Base-by-base conservation (phyloP, 495 filamentous ascomycete genomes). In the Penicillium flavigenum region DNA sequence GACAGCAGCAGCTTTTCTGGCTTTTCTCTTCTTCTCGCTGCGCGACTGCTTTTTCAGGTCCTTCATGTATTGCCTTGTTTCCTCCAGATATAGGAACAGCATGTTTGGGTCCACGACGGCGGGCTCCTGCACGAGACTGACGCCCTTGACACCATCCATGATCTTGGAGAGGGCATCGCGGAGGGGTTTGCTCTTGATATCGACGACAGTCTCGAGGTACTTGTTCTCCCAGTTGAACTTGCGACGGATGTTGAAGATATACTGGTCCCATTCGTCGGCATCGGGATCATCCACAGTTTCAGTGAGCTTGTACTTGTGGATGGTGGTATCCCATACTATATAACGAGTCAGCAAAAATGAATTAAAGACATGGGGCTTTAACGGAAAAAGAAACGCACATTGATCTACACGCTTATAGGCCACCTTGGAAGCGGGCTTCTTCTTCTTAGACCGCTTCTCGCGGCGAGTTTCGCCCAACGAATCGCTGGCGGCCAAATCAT, bases 221-320 rank as follows among this genome's bases (percentile, higher is more conserved):
- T 92, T 92, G 61, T 91, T 89, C 63, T 96, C 88, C 86, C 88
- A 93, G 66, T 91, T 86, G 65, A 96, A 95, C 49, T 84, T 87
- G 54, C 91, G 85, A 41, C 91, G 84, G 11, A 96, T 89, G 31
- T 89, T 91, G 73, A 96, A 96, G 44, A 92, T 80, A 67, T 88
- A 94, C 57, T 92, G 83, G 61, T 92, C 87, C 67, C 90, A 95
- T 61, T 94, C 87, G 39, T 90, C 83, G 26, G 84, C 85, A 50
- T 83, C 81, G 2, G 79, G 75, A 54, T 89, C 84, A 57, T 92
- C 85, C 16, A 87, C 83, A 12, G 88, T 93, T 65, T 93, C 90
- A 39, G 85, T 88, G 32, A 92, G 81, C 70, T 90, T 90, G 74
- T 88, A 95, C 62, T 90, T 87, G 68, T 92, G 88, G 57, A 90